A percentile compares a stretch with the other conserved stretches of the same genome.
Conservation (phyloP, 106 monocot species). For the Amphibolis antarctica region DNA sequence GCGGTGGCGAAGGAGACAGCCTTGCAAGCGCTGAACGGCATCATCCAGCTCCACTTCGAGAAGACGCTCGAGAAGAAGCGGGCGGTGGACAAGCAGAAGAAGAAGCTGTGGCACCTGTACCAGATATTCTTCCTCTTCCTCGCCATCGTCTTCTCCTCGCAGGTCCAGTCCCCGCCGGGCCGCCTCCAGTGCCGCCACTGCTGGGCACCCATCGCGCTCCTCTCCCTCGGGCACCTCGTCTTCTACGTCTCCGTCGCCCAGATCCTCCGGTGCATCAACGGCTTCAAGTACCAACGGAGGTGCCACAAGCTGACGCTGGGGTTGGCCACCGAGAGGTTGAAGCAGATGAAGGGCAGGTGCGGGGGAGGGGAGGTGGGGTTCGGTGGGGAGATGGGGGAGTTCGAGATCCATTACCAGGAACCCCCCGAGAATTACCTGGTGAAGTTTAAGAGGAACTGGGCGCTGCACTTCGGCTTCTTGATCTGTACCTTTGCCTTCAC, state of each 20-base stretch:
- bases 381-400: conserved; percentile 15
- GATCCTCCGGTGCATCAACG: conserved; percentile 87
- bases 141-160: conserved; percentile 34
- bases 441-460: conserved; percentile 97
- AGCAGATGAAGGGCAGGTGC: conserved; percentile 34
- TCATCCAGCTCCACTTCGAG: conserved; percentile 97
- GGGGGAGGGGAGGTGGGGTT: conserved; percentile 4
- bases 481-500: conserved; percentile 65
- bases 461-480: conserved; percentile 66
- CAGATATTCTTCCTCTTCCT: conserved; percentile 88
- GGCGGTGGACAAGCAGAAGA: conserved; percentile 70
- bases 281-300: conserved; percentile 85
- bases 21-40: conserved; percentile 64
- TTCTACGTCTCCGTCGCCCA: conserved; percentile 93
- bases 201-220: conserved; percentile 72
- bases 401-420: conserved; percentile 89
- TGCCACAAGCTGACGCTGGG: conserved; percentile 98
- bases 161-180: conserved; percentile 12
- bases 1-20: conserved; percentile 43
- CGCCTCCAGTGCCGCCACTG: conserved; percentile 89
- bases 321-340: conserved; percentile 74
- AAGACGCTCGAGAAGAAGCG: conserved; percentile 90
- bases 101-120: conserved; percentile 76
- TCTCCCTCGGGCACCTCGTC: conserved; percentile 60
- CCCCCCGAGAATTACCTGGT: conserved; percentile 78